Percentiles rank a stretch among this genome's conserved stretches.
phyloP scores from a whole-genome alignment of 2,329 filamentous ascomycete species.

The Erysiphe pulchra region DNA sequence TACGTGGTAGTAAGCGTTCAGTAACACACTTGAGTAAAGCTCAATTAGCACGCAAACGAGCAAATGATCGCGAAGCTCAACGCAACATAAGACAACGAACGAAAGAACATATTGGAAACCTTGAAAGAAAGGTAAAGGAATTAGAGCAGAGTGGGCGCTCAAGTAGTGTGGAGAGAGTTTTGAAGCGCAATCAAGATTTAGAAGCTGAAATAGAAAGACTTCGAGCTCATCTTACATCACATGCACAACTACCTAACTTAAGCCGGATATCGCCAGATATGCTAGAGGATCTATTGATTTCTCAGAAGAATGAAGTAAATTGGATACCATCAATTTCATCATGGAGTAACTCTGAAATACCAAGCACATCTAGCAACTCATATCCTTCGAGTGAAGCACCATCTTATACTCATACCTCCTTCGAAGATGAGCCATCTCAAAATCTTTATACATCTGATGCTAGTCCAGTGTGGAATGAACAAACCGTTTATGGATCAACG shows the following conservation, averaged over 20 bases:
- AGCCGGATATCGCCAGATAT: slow-evolving; percentile 5
- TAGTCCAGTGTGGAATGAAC: slow-evolving; percentile 9
- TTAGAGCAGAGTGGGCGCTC: slow-evolving; percentile 4
- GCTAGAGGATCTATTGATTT: slow-evolving; percentile 6
- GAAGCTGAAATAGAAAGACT: slow-evolving; percentile 11
- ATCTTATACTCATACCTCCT: slow-evolving; percentile 3
- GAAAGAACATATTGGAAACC: slow-evolving; percentile 44
- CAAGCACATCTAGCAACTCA: slow-evolving; percentile 1
- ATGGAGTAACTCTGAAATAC: slow-evolving; percentile 1
- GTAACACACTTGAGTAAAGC: slow-evolving; percentile 73
- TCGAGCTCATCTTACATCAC: slow-evolving; percentile 6
- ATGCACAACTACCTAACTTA: slow-evolving; percentile 1
- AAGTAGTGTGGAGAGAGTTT: slow-evolving; percentile 20
- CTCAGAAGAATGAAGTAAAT: slow-evolving; percentile 6
- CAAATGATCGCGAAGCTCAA: slow-evolving; percentile 78
- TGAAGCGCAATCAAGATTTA: slow-evolving; percentile 11
- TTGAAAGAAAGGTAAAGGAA: slow-evolving; percentile 12
- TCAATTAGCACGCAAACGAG: slow-evolving; percentile 68
- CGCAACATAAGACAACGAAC: slow-evolving; percentile 68
- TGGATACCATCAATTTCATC: slow-evolving; percentile 6
- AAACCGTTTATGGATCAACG: slow-evolving; percentile 4
- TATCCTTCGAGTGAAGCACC: slow-evolving; percentile 3
- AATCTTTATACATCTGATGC: slow-evolving; percentile 5
- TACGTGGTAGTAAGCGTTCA: slow-evolving; percentile 25
- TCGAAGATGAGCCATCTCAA: slow-evolving; percentile 5